Base-by-base conservation (phyloP, 2,329 filamentous ascomycete genomes). In the Gliomastix tumulicola region DNA sequence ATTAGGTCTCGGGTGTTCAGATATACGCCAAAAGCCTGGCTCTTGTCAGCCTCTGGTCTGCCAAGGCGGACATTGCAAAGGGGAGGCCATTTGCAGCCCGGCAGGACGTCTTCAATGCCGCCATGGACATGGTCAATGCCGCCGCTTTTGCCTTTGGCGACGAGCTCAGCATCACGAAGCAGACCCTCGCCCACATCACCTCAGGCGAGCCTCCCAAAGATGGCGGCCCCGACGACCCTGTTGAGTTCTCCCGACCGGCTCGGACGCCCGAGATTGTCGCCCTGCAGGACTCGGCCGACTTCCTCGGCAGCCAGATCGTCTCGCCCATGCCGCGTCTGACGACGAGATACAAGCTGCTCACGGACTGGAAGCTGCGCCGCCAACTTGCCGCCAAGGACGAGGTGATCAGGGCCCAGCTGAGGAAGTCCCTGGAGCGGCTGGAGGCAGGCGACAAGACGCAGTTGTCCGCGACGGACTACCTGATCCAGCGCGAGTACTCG, bases 11-110 rank as follows among this genome's bases (percentile, higher is more conserved):
- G 7, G 13, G 6, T 28, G 25, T 28, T 28, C 25, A 28, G 25
- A 44, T 65, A 2, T 60, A 64, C 41, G 41, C 46, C 15, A 49
- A 45, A 11, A 45, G 50, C 10, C 35, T 39, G 15, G 47, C 48
- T 16, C 41, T 66, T 12, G 47, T 65, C 22, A 37, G 49, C 8
- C 23, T 66, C 9, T 65, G 60, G 61, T 36, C 47, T 11, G 27
- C 48, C 28, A 66, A 66, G 41, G 46, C 42, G 7, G 33, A 43
- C 0, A 16, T 54, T 2, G 55, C 57, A 7, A 27, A 51, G 6
- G 59, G 56, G 1, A 21, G 21, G 15, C 41, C 46, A 9, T 49
- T 48, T 28, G 21, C 27, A 6, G 56, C 54, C 3, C 47, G 54
- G 35, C 15, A 51, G 15, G 51, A 54, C 30, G 54, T 64, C 13